Evolutionary conservation across 139 green algal genomes (phyloP).

Genomic region (Chloropicon primus): DNA sequence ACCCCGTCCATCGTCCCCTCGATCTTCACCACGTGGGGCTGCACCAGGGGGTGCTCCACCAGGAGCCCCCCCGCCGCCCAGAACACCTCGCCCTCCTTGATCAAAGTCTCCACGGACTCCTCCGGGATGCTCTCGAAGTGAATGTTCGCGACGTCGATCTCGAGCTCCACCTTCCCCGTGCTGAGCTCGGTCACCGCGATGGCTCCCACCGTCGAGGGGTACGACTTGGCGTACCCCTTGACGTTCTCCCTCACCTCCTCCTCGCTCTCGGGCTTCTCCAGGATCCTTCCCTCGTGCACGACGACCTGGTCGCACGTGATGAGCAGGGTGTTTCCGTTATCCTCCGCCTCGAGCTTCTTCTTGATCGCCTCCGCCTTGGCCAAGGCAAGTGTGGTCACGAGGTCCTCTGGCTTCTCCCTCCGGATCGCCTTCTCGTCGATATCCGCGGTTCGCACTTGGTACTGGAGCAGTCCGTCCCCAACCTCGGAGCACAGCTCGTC

Average conservation of each 20-base stretch:
- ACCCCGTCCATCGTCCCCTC: constrained; percentile 49
- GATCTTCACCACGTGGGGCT: constrained; percentile 33
- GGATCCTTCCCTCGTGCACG: constrained; percentile 45
- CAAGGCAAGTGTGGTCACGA: constrained; percentile 51
- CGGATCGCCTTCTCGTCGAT: constrained; percentile 74
- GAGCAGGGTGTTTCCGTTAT: constrained; percentile 12
- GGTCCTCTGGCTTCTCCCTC: constrained; percentile 23
- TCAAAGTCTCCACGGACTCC: constrained; percentile 30
- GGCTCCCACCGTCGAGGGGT: constrained; percentile 50
- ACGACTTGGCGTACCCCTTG: constrained; percentile 35
- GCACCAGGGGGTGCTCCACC: constrained; percentile 56
- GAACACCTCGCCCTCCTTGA: constrained; percentile 48
- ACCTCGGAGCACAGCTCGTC: neutral
- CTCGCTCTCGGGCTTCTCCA: constrained; percentile 55
- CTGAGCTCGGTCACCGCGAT: constrained; percentile 44
- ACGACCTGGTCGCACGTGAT: constrained; percentile 72
- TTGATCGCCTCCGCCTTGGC: constrained; percentile 38
- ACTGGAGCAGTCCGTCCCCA: neutral
- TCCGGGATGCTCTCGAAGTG: constrained; percentile 42
- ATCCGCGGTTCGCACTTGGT: constrained; percentile 36
- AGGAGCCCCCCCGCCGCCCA: constrained; percentile 58
- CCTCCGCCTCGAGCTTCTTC: constrained; percentile 13
- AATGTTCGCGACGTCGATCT: constrained; percentile 25
- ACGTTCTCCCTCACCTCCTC: constrained; percentile 27
- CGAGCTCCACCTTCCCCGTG: constrained; percentile 11